Conservation (phyloP, 139 green algal genomes). For the Coccomyxa sp. region DNA sequence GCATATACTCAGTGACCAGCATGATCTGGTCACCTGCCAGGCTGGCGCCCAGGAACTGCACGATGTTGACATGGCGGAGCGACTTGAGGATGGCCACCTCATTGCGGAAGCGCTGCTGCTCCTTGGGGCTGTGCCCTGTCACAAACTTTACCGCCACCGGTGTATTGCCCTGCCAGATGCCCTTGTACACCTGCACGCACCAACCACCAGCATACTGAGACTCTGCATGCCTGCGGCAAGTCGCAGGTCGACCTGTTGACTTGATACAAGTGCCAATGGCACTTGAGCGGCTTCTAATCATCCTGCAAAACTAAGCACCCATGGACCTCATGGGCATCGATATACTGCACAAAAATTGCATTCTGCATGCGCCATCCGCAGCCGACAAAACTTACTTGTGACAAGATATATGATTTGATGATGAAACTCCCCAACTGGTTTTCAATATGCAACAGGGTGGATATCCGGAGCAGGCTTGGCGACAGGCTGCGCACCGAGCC, state of each 20-base stretch:
- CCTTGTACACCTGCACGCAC: constrained; percentile 13
- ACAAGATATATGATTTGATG: neutral
- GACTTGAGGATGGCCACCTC: constrained; percentile 8
- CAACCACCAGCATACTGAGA: neutral
- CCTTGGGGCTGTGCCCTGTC: constrained; percentile 2
- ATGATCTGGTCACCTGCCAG: constrained; percentile 8
- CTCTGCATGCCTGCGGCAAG: neutral
- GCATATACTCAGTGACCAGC: constrained; percentile 43
- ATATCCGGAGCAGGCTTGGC: neutral
- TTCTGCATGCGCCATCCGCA: too few relatives aligned
- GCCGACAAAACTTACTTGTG: too few relatives aligned
- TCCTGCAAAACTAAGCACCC: too few relatives aligned
- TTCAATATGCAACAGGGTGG: neutral
- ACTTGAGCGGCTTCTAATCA: too few relatives aligned
- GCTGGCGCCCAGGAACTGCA: constrained; percentile 10
- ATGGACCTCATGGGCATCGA: too few relatives aligned
- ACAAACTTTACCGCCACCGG: constrained; percentile 16
- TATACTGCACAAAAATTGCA: too few relatives aligned
- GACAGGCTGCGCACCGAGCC: constrained; percentile 19
- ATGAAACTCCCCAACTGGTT: neutral
- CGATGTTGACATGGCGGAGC: constrained; percentile 11
- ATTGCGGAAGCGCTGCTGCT: constrained; percentile 3
- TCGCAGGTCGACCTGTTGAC: too few relatives aligned
- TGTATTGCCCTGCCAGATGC: neutral
- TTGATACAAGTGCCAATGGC: too few relatives aligned